Evolutionary conservation across 2,329 filamentous ascomycete genomes (phyloP).

Genomic region (Hypoxylon sp.): DNA sequence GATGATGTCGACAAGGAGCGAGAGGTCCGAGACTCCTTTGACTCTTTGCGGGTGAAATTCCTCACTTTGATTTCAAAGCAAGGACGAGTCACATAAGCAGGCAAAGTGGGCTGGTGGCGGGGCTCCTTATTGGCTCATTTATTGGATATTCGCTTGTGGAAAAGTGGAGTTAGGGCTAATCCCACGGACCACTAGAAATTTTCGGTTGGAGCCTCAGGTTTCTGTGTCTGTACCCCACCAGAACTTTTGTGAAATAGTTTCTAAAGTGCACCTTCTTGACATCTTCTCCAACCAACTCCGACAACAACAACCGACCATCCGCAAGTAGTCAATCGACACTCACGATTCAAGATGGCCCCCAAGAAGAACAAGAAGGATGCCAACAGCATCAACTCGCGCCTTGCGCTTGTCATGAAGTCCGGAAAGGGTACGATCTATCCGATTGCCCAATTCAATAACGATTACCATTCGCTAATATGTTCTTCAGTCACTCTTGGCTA

Average conservation of each 20-base stretch:
- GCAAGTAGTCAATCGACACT: conserved; percentile 52
- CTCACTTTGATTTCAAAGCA: conserved; percentile 71
- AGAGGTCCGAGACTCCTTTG: conserved; percentile 53
- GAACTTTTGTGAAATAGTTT: conserved; percentile 26
- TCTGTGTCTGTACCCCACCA: conserved; percentile 29
- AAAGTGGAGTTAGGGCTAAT: conserved; percentile 59
- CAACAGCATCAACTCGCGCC: conserved; percentile 73
- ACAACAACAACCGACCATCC: conserved; percentile 28
- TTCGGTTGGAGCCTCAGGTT: conserved; percentile 11
- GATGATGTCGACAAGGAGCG: conserved; percentile 52
- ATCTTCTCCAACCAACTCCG: conserved; percentile 12
- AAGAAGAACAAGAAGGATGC: conserved; percentile 91
- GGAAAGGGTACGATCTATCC: conserved; percentile 72
- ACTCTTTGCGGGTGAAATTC: conserved; percentile 52
- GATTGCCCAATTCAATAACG: conserved; percentile 69
- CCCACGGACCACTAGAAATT: conserved; percentile 37
- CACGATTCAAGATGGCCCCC: conserved; percentile 73
- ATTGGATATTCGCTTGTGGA: conserved; percentile 42
- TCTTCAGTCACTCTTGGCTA: conserved; percentile 85
- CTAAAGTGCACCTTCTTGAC: conserved; percentile 21
- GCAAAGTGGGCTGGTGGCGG: conserved; percentile 40
- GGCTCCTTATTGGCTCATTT: conserved; percentile 42
- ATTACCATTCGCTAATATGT: conserved; percentile 63
- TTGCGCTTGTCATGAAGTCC: conserved; percentile 63
- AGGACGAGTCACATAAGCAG: conserved; percentile 50